Evolutionary conservation across 345 rosid genomes (phyloP).

Genomic region (Camelina laxa): DNA sequence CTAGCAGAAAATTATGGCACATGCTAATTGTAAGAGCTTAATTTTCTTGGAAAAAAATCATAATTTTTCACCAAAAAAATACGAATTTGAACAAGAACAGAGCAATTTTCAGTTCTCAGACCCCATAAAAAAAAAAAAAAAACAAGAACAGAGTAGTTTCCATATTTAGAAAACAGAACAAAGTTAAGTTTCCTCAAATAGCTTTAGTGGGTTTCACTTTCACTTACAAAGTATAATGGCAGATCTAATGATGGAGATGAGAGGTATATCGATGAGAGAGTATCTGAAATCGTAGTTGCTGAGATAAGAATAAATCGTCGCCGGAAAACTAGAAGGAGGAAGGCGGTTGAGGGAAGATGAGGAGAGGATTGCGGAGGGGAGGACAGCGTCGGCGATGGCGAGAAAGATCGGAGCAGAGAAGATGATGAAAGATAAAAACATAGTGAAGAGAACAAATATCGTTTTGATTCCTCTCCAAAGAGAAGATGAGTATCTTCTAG

Average conservation of each 20-base stretch:
- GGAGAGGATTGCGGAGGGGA: conserved; percentile 85
- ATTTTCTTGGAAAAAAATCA: not conserved
- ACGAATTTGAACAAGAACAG: conserved; percentile 21
- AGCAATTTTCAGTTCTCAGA: conserved; percentile 4
- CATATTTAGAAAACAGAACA: not conserved
- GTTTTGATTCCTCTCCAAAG: conserved; percentile 70
- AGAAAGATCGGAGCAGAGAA: conserved; percentile 89
- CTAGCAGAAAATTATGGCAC: not conserved
- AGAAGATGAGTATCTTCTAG: conserved; percentile 48
- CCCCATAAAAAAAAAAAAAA: not conserved
- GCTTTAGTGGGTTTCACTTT: conserved; percentile 36
- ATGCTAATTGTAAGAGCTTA: not conserved
- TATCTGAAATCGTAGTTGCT: conserved; percentile 67
- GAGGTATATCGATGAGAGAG: conserved; percentile 84
- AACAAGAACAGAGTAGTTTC: conserved; percentile 29
- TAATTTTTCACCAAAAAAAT: not conserved
- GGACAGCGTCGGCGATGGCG: conserved; percentile 71
- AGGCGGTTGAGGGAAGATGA: conserved; percentile 49
- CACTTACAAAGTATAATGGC: conserved; percentile 86
- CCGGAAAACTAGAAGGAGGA: conserved; percentile 25
- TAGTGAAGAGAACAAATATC: conserved; percentile 67
- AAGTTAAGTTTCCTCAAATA: not conserved
- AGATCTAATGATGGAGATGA: conserved; percentile 81
- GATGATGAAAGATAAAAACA: conserved; percentile 75
- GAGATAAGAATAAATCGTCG: conserved; percentile 38